Conservation (phyloP, 2,329 filamentous ascomycete species). For the Dichotomopilus funicola region DNA sequence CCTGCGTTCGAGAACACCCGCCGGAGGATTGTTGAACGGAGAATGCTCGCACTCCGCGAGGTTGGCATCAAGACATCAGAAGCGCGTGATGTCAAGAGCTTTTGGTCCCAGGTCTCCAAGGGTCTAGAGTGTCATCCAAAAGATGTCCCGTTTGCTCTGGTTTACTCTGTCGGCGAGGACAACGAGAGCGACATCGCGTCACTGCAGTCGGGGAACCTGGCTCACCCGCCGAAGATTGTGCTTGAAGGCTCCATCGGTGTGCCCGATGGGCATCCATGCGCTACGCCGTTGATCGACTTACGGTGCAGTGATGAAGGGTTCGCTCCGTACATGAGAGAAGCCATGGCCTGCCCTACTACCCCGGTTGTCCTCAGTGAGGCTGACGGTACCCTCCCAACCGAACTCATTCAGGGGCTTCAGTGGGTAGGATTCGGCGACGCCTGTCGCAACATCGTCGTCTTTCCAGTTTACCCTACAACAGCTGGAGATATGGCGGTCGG, state of each 20-base stretch:
- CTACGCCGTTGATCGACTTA: constrained; percentile 59
- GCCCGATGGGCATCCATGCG: constrained; percentile 54
- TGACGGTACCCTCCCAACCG: constrained; percentile 56
- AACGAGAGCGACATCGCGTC: constrained; percentile 65
- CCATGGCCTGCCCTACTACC: constrained; percentile 57
- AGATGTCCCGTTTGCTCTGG: constrained; percentile 68
- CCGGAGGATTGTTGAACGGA: constrained; percentile 68
- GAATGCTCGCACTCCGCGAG: constrained; percentile 73
- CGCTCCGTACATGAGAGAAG: constrained; percentile 67
- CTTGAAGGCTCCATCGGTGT: constrained; percentile 69
- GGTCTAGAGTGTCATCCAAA: constrained; percentile 67
- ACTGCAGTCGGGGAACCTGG: constrained; percentile 59
- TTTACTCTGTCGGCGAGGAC: constrained; percentile 70
- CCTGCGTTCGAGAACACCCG: constrained; percentile 76
- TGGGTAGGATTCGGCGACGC: constrained; percentile 67
- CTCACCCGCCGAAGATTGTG: constrained; percentile 56
- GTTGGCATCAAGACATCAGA: constrained; percentile 68
- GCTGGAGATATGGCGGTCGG: constrained; percentile 65
- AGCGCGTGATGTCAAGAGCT: constrained; percentile 64
- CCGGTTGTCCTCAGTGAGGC: constrained; percentile 64
- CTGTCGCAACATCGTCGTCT: constrained; percentile 65
- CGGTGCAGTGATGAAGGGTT: constrained; percentile 65
- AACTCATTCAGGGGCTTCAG: constrained; percentile 59
- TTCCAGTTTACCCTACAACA: constrained; percentile 70
- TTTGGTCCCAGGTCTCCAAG: constrained; percentile 64